A percentile compares a stretch with the other conserved stretches of the same genome.
Evolutionary conservation across 805 yeast genomes (phyloP).

Genomic region (Metschnikowia vanudenii): DNA sequence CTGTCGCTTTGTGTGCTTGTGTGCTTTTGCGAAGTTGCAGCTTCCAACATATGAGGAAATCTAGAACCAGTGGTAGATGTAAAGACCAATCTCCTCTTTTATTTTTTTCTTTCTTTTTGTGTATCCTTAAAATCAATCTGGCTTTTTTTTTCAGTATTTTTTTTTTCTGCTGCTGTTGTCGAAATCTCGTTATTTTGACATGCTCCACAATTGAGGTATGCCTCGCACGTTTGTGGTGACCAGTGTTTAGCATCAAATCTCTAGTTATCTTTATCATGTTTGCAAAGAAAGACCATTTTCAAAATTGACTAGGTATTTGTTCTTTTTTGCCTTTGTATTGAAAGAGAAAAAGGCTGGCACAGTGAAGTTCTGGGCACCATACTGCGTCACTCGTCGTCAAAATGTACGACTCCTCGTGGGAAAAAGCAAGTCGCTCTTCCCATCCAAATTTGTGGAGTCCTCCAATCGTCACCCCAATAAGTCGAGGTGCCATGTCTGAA

Average conservation of each 20-base stretch:
- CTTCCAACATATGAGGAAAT: background rate
- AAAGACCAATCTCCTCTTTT: background rate
- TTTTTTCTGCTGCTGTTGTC: constrained; percentile 5
- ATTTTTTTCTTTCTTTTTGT: background rate
- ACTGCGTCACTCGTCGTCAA: constrained; percentile 5
- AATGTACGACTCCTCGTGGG: constrained; percentile 16
- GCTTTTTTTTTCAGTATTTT: background rate
- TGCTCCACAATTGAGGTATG: constrained; percentile 9
- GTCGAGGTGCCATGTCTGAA: constrained; percentile 7
- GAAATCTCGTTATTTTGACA: constrained; percentile 6
- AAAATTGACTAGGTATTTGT: background rate
- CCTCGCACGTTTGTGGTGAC: constrained; percentile 6
- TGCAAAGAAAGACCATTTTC: constrained; percentile 2
- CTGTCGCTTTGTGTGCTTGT: background rate
- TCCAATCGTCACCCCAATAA: constrained; percentile 10
- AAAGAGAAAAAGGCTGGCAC: background rate
- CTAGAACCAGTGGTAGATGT: background rate
- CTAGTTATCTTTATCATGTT: constrained; percentile 4
- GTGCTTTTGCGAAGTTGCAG: constrained; percentile 3
- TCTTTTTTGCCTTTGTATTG: background rate
- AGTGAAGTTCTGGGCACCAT: constrained; percentile 2
- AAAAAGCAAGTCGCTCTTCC: constrained; percentile 11
- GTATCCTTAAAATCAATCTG: background rate
- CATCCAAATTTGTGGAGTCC: constrained; percentile 14
- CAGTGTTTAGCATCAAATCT: constrained; percentile 1